Conservation (phyloP, 192 early-diverging fungal species). For the Gigaspora rosea region DNA sequence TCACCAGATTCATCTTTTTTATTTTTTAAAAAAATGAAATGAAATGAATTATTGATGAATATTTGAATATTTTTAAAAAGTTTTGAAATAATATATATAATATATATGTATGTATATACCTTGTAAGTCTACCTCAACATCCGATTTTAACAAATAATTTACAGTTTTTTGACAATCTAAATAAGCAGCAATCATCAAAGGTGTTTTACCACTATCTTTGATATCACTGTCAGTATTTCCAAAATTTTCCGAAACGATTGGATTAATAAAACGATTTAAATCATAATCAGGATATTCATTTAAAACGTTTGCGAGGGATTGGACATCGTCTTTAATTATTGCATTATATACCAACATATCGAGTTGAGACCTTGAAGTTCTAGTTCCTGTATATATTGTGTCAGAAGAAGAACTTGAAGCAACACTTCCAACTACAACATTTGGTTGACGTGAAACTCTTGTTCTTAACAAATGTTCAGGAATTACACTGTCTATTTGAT, state of each 20-base stretch:
- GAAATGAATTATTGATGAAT: not conserved
- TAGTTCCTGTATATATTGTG: no score
- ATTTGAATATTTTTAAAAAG: not conserved
- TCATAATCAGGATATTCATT: not conserved
- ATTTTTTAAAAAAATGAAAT: not conserved
- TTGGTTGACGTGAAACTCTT: no score
- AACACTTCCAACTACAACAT: no score
- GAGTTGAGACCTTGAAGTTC: no score
- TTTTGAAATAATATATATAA: not conserved
- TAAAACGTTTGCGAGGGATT: not conserved
- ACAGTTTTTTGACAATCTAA: constrained; percentile 37
- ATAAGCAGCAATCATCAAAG: constrained; percentile 45
- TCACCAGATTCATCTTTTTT: constrained; percentile 41
- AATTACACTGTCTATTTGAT: no score
- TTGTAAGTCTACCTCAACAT: constrained; percentile 35
- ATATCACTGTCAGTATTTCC: not conserved
- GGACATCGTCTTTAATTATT: not conserved
- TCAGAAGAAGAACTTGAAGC: no score
- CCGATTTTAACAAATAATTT: constrained; percentile 35
- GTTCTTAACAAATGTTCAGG: no score
- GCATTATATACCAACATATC: constrained; percentile 31
- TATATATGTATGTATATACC: constrained; percentile 18
- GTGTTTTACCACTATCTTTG: constrained; percentile 27
- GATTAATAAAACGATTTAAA: not conserved
- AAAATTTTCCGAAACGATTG: not conserved